Evolutionary conservation across 305 asterid species (phyloP).

Genomic region (Fraxinus velutina): DNA sequence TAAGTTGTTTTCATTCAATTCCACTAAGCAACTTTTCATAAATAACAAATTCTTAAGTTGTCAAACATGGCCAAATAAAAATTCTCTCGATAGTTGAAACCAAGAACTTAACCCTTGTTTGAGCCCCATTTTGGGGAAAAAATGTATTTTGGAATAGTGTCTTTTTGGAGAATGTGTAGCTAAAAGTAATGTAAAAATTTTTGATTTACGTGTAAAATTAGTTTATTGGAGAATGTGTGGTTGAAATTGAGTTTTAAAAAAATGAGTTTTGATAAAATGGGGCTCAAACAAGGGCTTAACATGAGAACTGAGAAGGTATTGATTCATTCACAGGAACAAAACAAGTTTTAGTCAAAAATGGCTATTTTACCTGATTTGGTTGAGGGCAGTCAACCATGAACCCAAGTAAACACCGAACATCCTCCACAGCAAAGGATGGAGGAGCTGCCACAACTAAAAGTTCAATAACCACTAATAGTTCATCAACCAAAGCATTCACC

Average conservation of each 20-base stretch:
- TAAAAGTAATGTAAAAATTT: no score
- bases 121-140: no score
- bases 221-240: no score
- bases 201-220: no score
- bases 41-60: constrained; percentile 5
- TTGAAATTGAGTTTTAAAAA: no score
- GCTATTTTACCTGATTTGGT: constrained; percentile 72
- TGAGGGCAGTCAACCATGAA: constrained; percentile 98
- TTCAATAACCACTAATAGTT: constrained; percentile 92
- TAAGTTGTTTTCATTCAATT: neutral
- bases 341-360: constrained; percentile 3
- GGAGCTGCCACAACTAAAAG: constrained; percentile 88
- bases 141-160: no score
- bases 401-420: constrained; percentile 85
- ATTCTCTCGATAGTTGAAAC: neutral
- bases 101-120: neutral
- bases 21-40: constrained; percentile 7
- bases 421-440: constrained; percentile 69
- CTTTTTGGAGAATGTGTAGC: no score
- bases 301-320: constrained; percentile 8
- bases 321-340: constrained; percentile 12
- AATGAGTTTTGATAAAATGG: no score
- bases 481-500: constrained; percentile 95
- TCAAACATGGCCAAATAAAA: neutral
- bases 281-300: neutral